These are phyloP conservation scores for Sonneratia alba DNA, from an alignment of 345 rosid species.

Conservation along the genomic window DNA sequence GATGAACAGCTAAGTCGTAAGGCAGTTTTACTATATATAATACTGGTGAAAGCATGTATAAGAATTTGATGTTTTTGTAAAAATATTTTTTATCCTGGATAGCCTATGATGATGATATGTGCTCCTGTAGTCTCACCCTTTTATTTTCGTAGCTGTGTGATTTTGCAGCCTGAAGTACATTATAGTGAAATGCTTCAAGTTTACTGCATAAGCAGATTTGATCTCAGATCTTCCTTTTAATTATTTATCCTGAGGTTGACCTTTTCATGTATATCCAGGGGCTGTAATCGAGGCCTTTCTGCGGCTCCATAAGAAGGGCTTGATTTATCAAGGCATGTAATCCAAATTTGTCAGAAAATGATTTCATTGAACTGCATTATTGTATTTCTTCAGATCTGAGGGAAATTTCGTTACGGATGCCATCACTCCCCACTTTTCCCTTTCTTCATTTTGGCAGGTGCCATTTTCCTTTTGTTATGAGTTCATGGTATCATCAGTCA, in stretches of 20 bases:
- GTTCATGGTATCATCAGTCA: neutral
- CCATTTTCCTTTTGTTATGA: neutral
- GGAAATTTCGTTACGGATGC: neutral
- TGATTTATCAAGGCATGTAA: constrained; percentile 74
- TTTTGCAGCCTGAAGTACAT: neutral
- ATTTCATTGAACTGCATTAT: neutral
- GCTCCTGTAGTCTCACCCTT: neutral
- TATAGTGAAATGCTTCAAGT: neutral
- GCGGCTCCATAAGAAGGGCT: constrained; percentile 87
- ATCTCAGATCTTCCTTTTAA: neutral
- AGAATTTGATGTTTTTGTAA: too few species aligned
- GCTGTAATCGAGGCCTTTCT: constrained; percentile 90
- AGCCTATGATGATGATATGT: neutral
- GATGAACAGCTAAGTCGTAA: constrained; percentile 98
- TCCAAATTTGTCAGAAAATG: neutral
- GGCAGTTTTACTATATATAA: constrained; percentile 34
- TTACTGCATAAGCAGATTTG: neutral
- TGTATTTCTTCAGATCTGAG: neutral
- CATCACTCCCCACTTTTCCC: neutral
- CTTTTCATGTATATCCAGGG: constrained; percentile 36
- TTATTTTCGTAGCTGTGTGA: neutral
- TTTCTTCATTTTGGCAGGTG: neutral
- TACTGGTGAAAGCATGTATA: neutral
- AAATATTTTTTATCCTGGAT: neutral
- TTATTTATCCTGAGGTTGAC: constrained; percentile 20